Percentiles rank a stretch among this genome's conserved stretches.
Conservation (phyloP, 2,329 filamentous ascomycete species). For the Penicillium crustosum region DNA sequence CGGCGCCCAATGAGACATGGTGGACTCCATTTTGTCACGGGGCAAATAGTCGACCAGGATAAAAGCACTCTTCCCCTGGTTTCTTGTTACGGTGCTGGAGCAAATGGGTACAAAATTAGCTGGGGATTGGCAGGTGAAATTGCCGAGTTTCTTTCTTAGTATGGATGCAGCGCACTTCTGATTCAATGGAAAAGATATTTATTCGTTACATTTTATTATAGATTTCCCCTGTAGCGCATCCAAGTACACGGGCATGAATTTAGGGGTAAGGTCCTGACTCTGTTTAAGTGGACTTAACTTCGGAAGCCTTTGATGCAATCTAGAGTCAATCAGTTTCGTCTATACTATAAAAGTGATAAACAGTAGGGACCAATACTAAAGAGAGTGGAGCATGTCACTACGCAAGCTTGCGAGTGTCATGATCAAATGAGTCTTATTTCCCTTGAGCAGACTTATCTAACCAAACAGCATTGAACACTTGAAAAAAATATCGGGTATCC, state of each 20-base stretch:
- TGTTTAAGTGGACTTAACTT: neutral
- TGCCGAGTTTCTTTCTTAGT: neutral
- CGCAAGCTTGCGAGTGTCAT: too few species aligned
- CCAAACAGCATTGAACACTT: too few species aligned
- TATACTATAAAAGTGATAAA: too few species aligned
- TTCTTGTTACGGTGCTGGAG: conserved; percentile 13
- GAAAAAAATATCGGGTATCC: neutral
- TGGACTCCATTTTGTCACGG: conserved; percentile 1
- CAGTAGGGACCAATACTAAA: too few species aligned
- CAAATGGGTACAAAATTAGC: conserved; percentile 12
- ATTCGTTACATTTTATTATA: neutral
- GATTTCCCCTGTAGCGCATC: neutral
- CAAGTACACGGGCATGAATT: neutral
- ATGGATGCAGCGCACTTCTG: neutral
- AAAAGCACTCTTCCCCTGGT: neutral
- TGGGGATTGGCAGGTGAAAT: conserved; percentile 11
- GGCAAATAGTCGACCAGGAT: neutral
- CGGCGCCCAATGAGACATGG: conserved; percentile 11
- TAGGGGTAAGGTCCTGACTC: neutral
- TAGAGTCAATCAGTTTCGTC: neutral
- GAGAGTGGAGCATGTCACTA: too few species aligned
- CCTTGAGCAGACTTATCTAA: too few species aligned
- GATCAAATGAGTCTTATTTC: too few species aligned
- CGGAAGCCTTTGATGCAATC: too few species aligned
- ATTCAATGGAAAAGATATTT: neutral